phyloP scores from a whole-genome alignment of 768 basidiomycete species.

The Cubamyces lactineus region DNA sequence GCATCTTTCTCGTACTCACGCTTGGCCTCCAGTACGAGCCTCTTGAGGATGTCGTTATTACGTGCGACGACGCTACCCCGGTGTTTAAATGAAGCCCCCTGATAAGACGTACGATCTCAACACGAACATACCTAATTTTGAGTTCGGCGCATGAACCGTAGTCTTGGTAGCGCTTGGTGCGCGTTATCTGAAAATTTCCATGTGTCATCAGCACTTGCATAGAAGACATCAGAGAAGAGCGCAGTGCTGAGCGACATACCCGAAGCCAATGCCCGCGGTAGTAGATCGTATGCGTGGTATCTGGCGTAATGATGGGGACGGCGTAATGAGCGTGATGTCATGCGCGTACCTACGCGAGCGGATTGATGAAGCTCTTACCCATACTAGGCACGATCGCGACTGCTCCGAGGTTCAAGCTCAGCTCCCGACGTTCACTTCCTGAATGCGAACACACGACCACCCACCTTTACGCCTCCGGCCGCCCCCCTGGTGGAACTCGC shows the following conservation, averaged over 20 bases:
- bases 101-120: conserved; percentile 18
- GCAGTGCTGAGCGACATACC: conserved; percentile 45
- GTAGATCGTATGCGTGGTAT: conserved; percentile 88
- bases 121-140: conserved; percentile 68
- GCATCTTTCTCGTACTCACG: conserved; percentile 90
- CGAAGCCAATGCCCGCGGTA: conserved; percentile 89
- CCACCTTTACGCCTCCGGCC: conserved; percentile 64
- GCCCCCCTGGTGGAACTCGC: conserved; percentile 63
- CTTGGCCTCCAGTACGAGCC: conserved; percentile 84
- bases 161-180: conserved; percentile 76
- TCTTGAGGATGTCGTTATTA: conserved; percentile 86
- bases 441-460: not conserved
- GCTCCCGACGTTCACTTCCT: not conserved
- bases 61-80: conserved; percentile 78
- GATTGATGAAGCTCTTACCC: conserved; percentile 48
- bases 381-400: conserved; percentile 87
- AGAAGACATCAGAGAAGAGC: conserved; percentile 12
- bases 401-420: conserved; percentile 7
- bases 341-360: conserved; percentile 2
- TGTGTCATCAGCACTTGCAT: conserved; percentile 22
- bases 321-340: conserved; percentile 24
- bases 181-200: conserved; percentile 60
- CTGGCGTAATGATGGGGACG: conserved; percentile 41
- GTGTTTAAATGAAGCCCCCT: conserved; percentile 18
- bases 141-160: conserved; percentile 74